These are phyloP conservation scores for Ceriops tagal DNA, from an alignment of 345 rosid species.

Conservation along the genomic window DNA sequence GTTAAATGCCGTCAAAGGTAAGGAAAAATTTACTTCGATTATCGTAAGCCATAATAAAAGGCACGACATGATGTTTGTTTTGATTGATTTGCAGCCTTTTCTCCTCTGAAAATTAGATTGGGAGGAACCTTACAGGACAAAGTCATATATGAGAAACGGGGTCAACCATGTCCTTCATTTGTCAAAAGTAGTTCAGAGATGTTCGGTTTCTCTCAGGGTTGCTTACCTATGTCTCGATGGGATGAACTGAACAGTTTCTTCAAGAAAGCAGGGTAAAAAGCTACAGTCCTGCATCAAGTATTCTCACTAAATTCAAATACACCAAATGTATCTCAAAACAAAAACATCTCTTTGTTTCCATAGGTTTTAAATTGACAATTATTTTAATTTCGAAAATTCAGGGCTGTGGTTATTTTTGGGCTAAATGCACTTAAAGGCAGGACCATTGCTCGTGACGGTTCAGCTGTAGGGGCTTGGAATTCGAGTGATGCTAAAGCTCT, in stretches of 20 bases:
- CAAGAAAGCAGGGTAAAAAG: constrained; percentile 43
- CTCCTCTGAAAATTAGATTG: constrained; percentile 68
- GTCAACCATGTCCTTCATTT: constrained; percentile 43
- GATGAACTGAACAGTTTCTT: constrained; percentile 58
- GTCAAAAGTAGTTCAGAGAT: constrained; percentile 32
- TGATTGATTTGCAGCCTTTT: constrained; percentile 48
- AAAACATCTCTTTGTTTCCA: not conserved
- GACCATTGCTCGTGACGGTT: constrained; percentile 25
- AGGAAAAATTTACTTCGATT: not conserved
- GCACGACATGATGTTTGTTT: not conserved
- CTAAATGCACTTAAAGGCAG: constrained; percentile 44
- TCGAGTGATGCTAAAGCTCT: constrained; percentile 39
- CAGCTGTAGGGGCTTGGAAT: constrained; percentile 43
- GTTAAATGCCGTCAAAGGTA: constrained; percentile 65
- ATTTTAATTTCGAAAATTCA: constrained; percentile 14
- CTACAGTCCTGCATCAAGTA: too few relatives aligned
- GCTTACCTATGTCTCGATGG: constrained; percentile 66
- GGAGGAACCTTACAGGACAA: constrained; percentile 76
- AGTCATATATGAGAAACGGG: constrained; percentile 42
- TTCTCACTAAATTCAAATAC: too few relatives aligned
- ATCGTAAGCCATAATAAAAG: not conserved
- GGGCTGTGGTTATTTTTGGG: constrained; percentile 42
- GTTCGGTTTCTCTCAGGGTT: constrained; percentile 66
- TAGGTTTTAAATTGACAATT: not conserved
- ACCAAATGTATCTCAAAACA: too few relatives aligned